Conservation (phyloP, 345 rosid genomes). For the Turnera subulata region DNA sequence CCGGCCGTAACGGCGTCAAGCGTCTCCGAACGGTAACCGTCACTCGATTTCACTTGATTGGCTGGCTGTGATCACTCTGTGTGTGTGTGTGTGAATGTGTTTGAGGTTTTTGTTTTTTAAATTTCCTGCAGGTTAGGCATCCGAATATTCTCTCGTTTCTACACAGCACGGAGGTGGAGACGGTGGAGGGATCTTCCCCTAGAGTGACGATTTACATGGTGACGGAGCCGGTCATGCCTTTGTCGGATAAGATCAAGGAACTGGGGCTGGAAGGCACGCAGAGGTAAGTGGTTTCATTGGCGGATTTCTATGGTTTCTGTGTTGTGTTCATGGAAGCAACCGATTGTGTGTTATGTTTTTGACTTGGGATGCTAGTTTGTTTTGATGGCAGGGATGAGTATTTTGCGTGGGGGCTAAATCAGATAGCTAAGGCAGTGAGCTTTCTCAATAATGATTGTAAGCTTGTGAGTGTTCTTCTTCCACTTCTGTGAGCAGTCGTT, state of each 20-base stretch:
- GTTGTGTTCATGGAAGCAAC: too few relatives aligned
- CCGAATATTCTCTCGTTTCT: slow-evolving; percentile 92
- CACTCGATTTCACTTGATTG: too few relatives aligned
- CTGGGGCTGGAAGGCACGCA: slow-evolving; percentile 82
- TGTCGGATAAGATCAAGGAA: slow-evolving; percentile 94
- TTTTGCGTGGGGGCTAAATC: slow-evolving; percentile 87
- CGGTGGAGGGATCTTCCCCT: slow-evolving; percentile 58
- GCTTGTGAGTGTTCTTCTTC: slow-evolving; percentile 56
- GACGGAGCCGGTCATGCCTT: slow-evolving; percentile 97
- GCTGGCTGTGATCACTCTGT: too few relatives aligned
- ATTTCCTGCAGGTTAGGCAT: slow-evolving; percentile 75
- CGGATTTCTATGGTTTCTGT: too few relatives aligned
- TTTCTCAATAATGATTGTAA: slow-evolving; percentile 97
- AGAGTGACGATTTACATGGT: slow-evolving; percentile 85
- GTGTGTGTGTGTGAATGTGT: neutral
- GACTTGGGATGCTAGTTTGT: neutral
- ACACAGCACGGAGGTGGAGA: slow-evolving; percentile 90
- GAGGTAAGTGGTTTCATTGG: too few relatives aligned
- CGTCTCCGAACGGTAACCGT: slow-evolving; percentile 91
- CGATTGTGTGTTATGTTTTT: neutral
- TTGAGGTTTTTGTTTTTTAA: neutral
- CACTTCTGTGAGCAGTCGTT: neutral
- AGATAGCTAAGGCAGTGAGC: slow-evolving; percentile 98
- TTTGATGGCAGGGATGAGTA: slow-evolving; percentile 81
- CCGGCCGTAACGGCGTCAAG: slow-evolving; percentile 95